phyloP scores from a whole-genome alignment of 2,329 filamentous ascomycete genomes.

The Pseudogymnoascus sp. region DNA sequence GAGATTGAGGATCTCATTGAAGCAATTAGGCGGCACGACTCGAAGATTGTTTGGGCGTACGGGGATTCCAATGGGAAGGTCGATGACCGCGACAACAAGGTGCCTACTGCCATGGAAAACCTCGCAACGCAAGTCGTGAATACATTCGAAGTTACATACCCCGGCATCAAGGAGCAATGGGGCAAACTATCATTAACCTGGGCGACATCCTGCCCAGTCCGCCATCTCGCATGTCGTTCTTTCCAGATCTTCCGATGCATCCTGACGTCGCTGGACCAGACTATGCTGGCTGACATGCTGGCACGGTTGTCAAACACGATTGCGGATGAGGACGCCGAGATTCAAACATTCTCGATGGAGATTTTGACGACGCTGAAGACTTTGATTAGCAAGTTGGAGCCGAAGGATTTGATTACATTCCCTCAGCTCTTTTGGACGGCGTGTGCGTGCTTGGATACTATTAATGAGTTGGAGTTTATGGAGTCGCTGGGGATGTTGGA shows the following conservation, averaged over 20 bases:
- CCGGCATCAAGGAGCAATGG: constrained; percentile 85
- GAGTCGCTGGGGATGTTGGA: constrained; percentile 90
- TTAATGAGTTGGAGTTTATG: constrained; percentile 90
- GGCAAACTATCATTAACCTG: constrained; percentile 82
- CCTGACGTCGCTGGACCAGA: constrained; percentile 78
- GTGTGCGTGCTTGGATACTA: constrained; percentile 90
- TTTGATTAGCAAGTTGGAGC: constrained; percentile 76
- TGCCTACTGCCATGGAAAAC: constrained; percentile 80
- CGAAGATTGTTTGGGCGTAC: constrained; percentile 85
- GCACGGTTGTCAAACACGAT: constrained; percentile 93
- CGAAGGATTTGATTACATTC: constrained; percentile 75
- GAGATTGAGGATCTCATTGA: constrained; percentile 85
- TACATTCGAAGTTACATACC: constrained; percentile 78
- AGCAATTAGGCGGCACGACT: constrained; percentile 74
- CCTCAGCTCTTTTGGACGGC: constrained; percentile 98
- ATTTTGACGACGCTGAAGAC: constrained; percentile 91
- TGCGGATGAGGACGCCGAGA: constrained; percentile 87
- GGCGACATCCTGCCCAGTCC: constrained; percentile 93
- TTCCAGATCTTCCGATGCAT: constrained; percentile 97
- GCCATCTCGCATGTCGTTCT: constrained; percentile 90
- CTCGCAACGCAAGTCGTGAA: constrained; percentile 75
- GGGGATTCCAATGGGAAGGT: constrained; percentile 81
- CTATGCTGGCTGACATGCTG: constrained; percentile 96
- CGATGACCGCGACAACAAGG: constrained; percentile 66
- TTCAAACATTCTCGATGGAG: constrained; percentile 96